Base-by-base conservation (phyloP, 768 basidiomycete genomes). In the Mycena capillaripes region DNA sequence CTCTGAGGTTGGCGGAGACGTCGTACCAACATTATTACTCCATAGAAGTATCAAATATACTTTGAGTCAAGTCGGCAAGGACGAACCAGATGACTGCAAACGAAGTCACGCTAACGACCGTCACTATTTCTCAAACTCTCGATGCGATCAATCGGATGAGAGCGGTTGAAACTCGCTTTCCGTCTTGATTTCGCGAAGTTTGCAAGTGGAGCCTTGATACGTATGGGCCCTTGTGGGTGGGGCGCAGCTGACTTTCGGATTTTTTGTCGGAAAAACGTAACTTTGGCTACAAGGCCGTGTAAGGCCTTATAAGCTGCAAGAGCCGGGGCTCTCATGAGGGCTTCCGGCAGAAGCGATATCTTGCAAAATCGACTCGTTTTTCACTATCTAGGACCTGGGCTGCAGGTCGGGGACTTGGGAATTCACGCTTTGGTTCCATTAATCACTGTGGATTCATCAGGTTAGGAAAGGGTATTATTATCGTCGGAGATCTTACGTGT, bases 131-230 rank as follows among this genome's bases (percentile, higher is more conserved):
- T 57, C 34, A 36, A 52, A 57, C 55, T 57, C 55, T 57, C 55
- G 34, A 57, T 57, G 55, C 55, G 55, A 57, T 57, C 34, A 57
- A 36, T 57, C 55, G 55, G 55, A 57, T 57, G 55, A 57, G 21
- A 57, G 52, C 52, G 55, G 34, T 52, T n/a, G 55, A 57, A 57
- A 57, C 57, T 58, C 57, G 57, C 57, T 58, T 58, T 58, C 57
- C 57, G 36, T 58, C 57, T 58, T 58, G 36, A 58, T 23, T 48
- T 48, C 53, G n/a, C n/a, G n/a, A n/a, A n/a, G n/a, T n/a, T n/a
- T n/a, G 55, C 55, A 58, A 58, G 57, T 58, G 57, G 57, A 58
- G 57, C 57, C 57, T 58, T 58, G 36, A 58, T n/a, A 59, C 58
- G 38, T 59, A 59, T 59, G 25, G 40, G 38, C 58, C 58, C 58